Conservation (phyloP, 345 rosid species). For the Linum trigynum region DNA sequence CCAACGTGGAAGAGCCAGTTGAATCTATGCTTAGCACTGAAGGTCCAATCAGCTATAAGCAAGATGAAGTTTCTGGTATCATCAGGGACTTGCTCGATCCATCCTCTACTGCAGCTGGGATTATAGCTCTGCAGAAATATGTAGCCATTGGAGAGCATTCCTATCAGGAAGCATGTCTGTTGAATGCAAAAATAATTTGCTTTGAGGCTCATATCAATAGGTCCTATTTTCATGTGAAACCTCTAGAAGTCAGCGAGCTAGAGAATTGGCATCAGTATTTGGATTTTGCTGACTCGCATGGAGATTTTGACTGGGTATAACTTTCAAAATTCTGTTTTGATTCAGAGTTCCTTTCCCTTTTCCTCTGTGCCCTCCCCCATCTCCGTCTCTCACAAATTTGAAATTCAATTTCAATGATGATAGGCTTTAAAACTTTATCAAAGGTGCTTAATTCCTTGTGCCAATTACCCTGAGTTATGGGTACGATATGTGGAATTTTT, state of each 20-base stretch:
- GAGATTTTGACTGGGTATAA: conserved; percentile 88
- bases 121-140: conserved; percentile 50
- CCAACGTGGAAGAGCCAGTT: conserved; percentile 21
- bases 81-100: conserved; percentile 53
- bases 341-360: conserved; percentile 2
- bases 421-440: conserved; percentile 82
- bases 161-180: conserved; percentile 38
- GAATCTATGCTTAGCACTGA: conserved; percentile 35
- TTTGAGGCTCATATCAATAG: conserved; percentile 59
- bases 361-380: background rate
- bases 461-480: conserved; percentile 79
- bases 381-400: background rate
- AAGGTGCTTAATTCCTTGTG: conserved; percentile 87
- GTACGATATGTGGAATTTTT: conserved; percentile 77
- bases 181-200: conserved; percentile 43
- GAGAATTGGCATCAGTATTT: conserved; percentile 81
- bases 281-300: conserved; percentile 62
- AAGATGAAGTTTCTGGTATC: conserved; percentile 37
- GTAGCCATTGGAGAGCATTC: conserved; percentile 45
- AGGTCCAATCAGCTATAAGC: conserved; percentile 31
- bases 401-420: conserved; percentile 7
- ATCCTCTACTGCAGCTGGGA: conserved; percentile 37
- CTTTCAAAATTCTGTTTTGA: conserved; percentile 15
- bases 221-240: conserved; percentile 71
- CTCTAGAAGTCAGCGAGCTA: conserved; percentile 48